These are phyloP conservation scores for Penicillium longicatenatum DNA, from an alignment of 495 filamentous ascomycete species.

Conservation along the genomic window DNA sequence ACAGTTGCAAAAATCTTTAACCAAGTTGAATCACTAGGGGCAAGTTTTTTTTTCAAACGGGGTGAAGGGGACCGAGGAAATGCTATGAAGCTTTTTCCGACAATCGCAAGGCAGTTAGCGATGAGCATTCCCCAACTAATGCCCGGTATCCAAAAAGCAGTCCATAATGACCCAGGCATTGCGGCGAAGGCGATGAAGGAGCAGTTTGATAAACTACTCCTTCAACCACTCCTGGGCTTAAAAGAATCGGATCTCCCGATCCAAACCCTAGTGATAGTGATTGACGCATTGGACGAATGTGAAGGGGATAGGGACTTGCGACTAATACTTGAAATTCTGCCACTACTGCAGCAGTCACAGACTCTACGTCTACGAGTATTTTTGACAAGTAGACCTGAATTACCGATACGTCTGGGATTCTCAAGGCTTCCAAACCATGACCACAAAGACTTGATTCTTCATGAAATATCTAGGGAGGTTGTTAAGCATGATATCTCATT, in stretches of 20 bases:
- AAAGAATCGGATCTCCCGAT: background rate
- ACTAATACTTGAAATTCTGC: background rate
- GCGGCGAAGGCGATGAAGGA: background rate
- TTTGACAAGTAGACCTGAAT: constrained; percentile 1
- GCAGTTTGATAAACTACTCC: background rate
- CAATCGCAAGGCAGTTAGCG: background rate
- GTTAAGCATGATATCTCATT: background rate
- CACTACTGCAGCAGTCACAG: background rate
- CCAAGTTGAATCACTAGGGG: background rate
- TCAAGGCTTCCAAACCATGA: background rate
- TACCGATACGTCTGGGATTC: background rate
- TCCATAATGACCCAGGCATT: background rate
- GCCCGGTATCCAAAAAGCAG: background rate
- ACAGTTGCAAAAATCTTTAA: background rate
- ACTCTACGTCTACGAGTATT: background rate
- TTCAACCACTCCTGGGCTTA: background rate
- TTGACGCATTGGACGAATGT: constrained; percentile 2
- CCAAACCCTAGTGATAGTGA: background rate
- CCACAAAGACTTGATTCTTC: background rate
- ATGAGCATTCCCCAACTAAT: background rate
- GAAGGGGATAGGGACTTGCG: background rate
- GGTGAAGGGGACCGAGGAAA: constrained; percentile 7
- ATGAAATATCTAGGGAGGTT: background rate
- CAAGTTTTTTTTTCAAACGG: constrained; percentile 6
- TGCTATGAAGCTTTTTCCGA: background rate